Evolutionary conservation across 139 green algal genomes (phyloP), one percentile per base, ranked within the genome.

Genomic region (Coccomyxa sp.): DNA sequence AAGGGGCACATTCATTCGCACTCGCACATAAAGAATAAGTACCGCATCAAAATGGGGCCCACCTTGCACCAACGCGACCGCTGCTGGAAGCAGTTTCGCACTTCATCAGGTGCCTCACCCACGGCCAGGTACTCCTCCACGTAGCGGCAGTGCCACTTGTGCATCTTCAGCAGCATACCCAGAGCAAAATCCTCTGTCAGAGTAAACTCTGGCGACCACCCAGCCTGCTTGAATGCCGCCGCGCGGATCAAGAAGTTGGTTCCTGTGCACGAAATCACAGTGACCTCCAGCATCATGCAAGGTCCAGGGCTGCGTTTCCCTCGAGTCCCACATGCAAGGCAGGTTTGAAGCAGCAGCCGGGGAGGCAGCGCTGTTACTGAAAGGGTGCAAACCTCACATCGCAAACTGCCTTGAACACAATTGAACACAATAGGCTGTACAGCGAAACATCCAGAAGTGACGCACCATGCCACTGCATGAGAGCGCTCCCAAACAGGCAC

Each of bases 1-100:
- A 51, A 51, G 38, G 38, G 38, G 3, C 38, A 51, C 3, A 7
- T 7, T 51, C 38, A 51, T 51, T 11, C 38, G 7, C 3, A 51
- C 38, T 51, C 9, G 63, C 63, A 71, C 9, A 9, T 1, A 71
- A 21, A 71, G 63, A 1, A 71, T 14, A 25, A 11, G 7, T 25
- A 71, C 9, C n/a, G n/a, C n/a, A n/a, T n/a, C n/a, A 10, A 80
- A 17, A 10, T 18, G 30, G 76, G 31, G 15, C 63, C 21, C 57
- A 85, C 85, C 88, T 94, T 94, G 85, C 84, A 91, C 91, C 91
- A 94, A 45, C 91, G 89, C 23, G 90, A 93, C 58, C 91, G 86
- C 88, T 94, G 91, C 51, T 90, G 88, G 88, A 93, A 94, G 84
- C 90, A 88, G 76, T 94, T 92, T 30, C 91, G 83, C 23, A 91